Evolutionary conservation across 2,329 filamentous ascomycete genomes (phyloP).

Genomic region (Hirsutella rhossiliensis): DNA sequence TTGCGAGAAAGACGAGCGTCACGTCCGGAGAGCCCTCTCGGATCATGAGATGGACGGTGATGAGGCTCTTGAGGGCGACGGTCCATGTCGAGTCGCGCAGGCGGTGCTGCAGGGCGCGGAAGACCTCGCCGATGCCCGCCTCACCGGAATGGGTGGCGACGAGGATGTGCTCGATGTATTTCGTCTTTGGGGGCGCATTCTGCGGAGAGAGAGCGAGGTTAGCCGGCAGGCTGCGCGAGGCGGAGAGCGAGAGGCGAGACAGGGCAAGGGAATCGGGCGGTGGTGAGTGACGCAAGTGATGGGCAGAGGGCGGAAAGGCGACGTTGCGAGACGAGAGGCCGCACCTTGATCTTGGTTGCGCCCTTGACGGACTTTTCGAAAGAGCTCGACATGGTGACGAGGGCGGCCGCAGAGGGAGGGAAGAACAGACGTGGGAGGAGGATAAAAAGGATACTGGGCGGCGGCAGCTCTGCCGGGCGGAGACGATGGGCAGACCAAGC

Average conservation of each 20-base stretch:
- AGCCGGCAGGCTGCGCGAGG: background rate
- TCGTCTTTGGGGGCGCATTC: constrained; percentile 94
- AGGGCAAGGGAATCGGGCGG: no score
- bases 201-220: constrained; percentile 20
- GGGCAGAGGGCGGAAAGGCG: background rate
- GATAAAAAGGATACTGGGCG: background rate
- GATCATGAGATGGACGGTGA: constrained; percentile 95
- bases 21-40: constrained; percentile 85
- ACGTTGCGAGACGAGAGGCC: background rate
- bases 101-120: constrained; percentile 78
- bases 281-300: no score
- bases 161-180: constrained; percentile 98
- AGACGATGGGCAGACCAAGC: background rate
- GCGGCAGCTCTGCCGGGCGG: constrained; percentile 1
- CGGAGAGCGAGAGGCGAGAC: background rate
- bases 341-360: constrained; percentile 91
- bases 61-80: constrained; percentile 96
- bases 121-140: constrained; percentile 89
- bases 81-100: constrained; percentile 97
- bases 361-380: constrained; percentile 99
- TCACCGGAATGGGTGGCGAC: constrained; percentile 91
- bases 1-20: constrained; percentile 72
- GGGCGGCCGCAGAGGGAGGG: background rate
- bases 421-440: background rate
- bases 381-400: constrained; percentile 58